phyloP scores from a whole-genome alignment of 2,329 filamentous ascomycete genomes.

The Macrophomina tecta region DNA sequence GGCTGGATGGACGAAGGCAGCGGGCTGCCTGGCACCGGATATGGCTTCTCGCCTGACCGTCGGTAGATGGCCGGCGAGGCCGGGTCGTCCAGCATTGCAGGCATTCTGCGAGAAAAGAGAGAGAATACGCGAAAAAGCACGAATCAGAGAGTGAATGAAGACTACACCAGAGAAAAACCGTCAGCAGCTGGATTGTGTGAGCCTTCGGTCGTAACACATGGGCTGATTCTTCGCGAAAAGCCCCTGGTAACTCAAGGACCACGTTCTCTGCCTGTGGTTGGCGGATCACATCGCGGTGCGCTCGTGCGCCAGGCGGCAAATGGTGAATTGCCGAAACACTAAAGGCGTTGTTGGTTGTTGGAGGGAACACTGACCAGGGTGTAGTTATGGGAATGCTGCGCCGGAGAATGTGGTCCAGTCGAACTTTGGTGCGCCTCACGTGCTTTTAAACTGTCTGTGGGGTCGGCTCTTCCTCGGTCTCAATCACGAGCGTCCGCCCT shows the following conservation, averaged over 20 bases:
- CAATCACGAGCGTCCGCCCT: background rate
- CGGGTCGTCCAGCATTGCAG: constrained; percentile 80
- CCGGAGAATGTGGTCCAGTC: constrained; percentile 7
- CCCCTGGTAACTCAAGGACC: background rate
- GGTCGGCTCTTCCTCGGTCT: background rate
- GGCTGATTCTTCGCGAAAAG: background rate
- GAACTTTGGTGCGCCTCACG: constrained; percentile 14
- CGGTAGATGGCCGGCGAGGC: constrained; percentile 73
- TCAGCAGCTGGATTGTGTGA: background rate
- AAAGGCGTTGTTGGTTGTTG: constrained; percentile 3
- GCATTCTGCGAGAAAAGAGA: constrained; percentile 59
- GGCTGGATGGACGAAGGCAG: constrained; percentile 73
- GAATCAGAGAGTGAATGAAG: background rate
- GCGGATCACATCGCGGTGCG: background rate
- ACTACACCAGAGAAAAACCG: too few relatives aligned
- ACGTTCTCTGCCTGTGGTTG: background rate
- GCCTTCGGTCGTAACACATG: background rate
- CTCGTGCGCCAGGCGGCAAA: background rate
- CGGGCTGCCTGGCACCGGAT: constrained; percentile 65
- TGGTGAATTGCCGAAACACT: background rate
- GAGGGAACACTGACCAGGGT: constrained; percentile 21
- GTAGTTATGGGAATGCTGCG: constrained; percentile 11
- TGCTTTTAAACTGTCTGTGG: background rate
- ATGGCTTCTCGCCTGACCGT: constrained; percentile 69
- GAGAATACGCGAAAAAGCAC: background rate